Evolutionary conservation across 345 rosid species (phyloP).

Genomic region (Hibiscus trionum): DNA sequence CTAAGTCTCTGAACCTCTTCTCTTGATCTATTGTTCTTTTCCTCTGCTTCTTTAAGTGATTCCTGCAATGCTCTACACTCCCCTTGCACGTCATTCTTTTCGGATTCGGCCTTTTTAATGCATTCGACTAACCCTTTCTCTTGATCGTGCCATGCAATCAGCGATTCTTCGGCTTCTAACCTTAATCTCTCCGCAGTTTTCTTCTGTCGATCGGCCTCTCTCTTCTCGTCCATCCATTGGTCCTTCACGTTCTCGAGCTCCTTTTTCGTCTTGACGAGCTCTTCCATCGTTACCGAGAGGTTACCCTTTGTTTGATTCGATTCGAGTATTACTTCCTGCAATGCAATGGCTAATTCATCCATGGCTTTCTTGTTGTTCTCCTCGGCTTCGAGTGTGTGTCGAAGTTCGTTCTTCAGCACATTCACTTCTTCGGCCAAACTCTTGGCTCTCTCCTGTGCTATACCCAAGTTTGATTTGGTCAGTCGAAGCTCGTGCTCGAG

Average conservation of each 20-base stretch:
- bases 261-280: constrained; percentile 29
- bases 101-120: constrained; percentile 68
- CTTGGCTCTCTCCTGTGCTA: constrained; percentile 26
- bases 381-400: constrained; percentile 34
- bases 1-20: constrained; percentile 62
- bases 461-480: constrained; percentile 19
- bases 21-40: constrained; percentile 29
- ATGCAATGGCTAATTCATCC: constrained; percentile 75
- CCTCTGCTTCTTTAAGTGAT: constrained; percentile 38
- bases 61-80: constrained; percentile 45
- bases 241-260: constrained; percentile 16
- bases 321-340: constrained; percentile 70
- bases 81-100: constrained; percentile 34
- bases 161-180: constrained; percentile 69
- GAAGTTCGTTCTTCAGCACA: background rate
- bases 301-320: constrained; percentile 43
- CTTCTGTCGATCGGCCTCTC: constrained; percentile 12
- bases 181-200: constrained; percentile 58
- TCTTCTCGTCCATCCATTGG: too few species aligned
- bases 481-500: constrained; percentile 34
- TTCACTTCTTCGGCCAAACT: constrained; percentile 27
- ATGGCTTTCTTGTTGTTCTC: constrained; percentile 73
- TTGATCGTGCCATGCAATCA: constrained; percentile 67
- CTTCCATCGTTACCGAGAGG: constrained; percentile 29
- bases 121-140: constrained; percentile 60